Percentiles rank a stretch among this genome's conserved stretches.
These are phyloP conservation scores for Talaromyces thailandensis DNA, from an alignment of 495 filamentous ascomycete species.

Conservation along the genomic window DNA sequence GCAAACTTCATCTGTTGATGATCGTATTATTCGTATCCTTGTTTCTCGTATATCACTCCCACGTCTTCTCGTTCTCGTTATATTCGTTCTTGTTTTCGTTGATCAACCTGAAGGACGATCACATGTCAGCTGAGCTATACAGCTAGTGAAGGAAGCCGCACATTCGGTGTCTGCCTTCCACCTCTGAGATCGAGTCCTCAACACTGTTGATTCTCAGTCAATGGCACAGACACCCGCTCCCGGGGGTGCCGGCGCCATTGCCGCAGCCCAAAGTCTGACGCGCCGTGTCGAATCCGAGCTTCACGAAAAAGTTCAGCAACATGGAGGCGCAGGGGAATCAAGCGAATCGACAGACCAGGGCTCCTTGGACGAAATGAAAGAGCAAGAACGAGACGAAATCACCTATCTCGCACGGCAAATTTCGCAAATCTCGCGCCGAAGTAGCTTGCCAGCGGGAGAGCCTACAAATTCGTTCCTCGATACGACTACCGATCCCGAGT, in stretches of 20 bases:
- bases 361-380: slow-evolving; percentile 13
- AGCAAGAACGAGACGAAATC: slow-evolving; percentile 23
- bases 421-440: slow-evolving; percentile 29
- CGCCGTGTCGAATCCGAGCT: neutral
- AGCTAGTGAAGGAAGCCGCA: neutral
- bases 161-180: neutral
- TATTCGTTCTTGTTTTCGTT: neutral
- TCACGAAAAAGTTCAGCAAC: neutral
- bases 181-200: neutral
- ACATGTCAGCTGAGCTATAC: neutral
- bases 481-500: slow-evolving; percentile 25
- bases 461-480: slow-evolving; percentile 37
- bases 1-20: neutral
- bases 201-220: neutral
- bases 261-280: neutral
- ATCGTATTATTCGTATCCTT: neutral
- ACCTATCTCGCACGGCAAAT: slow-evolving; percentile 30
- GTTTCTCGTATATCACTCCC: neutral
- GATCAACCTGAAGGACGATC: neutral
- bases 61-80: neutral
- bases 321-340: neutral
- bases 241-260: neutral
- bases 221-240: neutral
- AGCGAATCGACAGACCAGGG: slow-evolving; percentile 1
- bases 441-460: slow-evolving; percentile 10